Evolutionary conservation across 768 basidiomycete genomes (phyloP), one percentile per base, ranked within the genome.

Genomic region (Boletus barrowsii): DNA sequence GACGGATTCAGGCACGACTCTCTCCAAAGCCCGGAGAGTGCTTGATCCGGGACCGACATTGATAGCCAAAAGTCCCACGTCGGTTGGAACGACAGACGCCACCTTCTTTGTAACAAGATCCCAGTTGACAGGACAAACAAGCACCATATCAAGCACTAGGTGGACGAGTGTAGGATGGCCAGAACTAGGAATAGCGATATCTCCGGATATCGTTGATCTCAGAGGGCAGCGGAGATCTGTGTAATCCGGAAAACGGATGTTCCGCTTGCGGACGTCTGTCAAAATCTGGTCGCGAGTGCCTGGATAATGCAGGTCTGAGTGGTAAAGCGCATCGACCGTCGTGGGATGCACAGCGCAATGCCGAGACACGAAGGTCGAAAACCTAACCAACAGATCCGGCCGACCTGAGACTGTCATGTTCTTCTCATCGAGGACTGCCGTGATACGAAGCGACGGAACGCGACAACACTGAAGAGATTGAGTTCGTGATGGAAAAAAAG

Each of bases 341-440:
- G 80, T 80, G 44, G 75, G 66, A 54, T 76, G 77, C 0, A 77
- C 66, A 2, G 69, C 57, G 20, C 72, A 72, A 18, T 62, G 64
- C 4, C 68, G 58, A 20, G 75, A 71, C 40, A 81, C 58, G 8
- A 61, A 69, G 15, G 59, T 58, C 8, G 74, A 68, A 62, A 86
- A 84, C 24, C 63, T 62, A 8, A 68, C 62, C 30, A 87, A 68
- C 43, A 75, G 49, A 55, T 81, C 77, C 3, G 84, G 84, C 46
- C 71, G 76, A 22, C 84, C 86, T 3, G 84, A 86, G 46, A 85
- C 68, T 11, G 84, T 84, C 50, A 83, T 69, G 51, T 74, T 78
- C 11, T 59, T 67, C 49, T 75, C 71, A 54, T 78, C 76, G 46
- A 80, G 70, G 53, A 82, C 69, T 10, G 82, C 79, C 1, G 83